Conservation (phyloP, 495 filamentous ascomycete genomes). For the Penicillium paradoxum region DNA sequence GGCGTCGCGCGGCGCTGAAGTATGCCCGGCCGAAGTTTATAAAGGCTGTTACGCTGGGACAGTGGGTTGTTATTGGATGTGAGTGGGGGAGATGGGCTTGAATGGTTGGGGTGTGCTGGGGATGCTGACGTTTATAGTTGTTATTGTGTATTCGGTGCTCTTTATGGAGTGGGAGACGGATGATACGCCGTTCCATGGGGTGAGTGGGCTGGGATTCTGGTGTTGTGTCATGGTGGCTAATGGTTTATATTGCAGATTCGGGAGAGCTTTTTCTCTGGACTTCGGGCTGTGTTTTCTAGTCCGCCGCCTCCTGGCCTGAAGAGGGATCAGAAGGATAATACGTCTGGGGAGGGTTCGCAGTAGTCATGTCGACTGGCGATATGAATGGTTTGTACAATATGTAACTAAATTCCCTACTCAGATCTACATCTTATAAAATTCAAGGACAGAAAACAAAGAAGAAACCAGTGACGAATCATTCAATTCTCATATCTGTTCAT, state of each 20-base stretch:
- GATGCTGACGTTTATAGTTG: constrained; percentile 42
- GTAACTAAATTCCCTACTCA: constrained; percentile 3
- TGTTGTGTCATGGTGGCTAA: background rate
- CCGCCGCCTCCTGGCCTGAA: constrained; percentile 31
- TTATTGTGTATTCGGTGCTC: constrained; percentile 66
- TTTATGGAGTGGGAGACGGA: constrained; percentile 72
- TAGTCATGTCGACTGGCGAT: background rate
- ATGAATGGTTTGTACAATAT: constrained; percentile 5
- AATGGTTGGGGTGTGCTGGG: background rate
- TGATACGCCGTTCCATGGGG: constrained; percentile 56
- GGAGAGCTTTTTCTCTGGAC: constrained; percentile 30
- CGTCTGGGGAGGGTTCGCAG: background rate
- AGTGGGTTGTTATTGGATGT: constrained; percentile 65
- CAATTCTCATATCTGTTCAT: constrained; percentile 30
- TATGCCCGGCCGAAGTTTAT: constrained; percentile 69
- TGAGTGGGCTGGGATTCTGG: constrained; percentile 14
- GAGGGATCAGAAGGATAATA: constrained; percentile 17
- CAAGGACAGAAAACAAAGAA: background rate
- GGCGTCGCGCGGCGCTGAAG: constrained; percentile 64
- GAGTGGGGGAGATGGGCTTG: background rate
- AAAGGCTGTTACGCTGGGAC: constrained; percentile 63
- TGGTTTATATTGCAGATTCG: constrained; percentile 26
- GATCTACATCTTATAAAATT: background rate
- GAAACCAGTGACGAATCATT: constrained; percentile 16
- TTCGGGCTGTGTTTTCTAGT: constrained; percentile 33